Base-by-base conservation (phyloP, 2,329 filamentous ascomycete genomes). In the Endoconidiophora laricicola region DNA sequence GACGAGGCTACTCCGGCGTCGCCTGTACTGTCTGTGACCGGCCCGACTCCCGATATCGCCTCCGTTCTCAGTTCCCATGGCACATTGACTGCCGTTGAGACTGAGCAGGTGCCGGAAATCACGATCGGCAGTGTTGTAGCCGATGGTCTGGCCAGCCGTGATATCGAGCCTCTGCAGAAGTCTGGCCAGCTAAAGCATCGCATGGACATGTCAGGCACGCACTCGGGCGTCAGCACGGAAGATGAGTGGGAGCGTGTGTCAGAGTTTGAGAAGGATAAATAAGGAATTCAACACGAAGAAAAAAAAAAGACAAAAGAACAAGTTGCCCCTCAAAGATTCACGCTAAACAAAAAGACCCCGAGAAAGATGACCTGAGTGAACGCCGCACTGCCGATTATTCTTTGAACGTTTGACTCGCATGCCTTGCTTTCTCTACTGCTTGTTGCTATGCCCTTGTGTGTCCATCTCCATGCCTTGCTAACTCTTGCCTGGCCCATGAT, bases 211-310 rank as follows among this genome's bases (percentile, higher is more conserved):
- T 62, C 65, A 46, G 70, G 69, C 37, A 69, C 66, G 22, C 75
- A 71, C 62, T 78, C 74, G 43, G 71, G 73, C 48, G 71, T 65
- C 18, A 90, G 86, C 65, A 95, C 88, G 3, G 90, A 96, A 67
- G 90, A 90, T 60, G 90, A 96, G 66, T 96, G 90, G 90, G 90
- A 95, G 69, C 93, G 91, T 70, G 83, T 96, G 3, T 86, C 85
- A 20, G 83, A 83, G 63, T 76, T 71, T 52, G 77, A 79, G 69
- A 71, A 71, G 57, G 73, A 76, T 56, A 77, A 76, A 63, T 69
- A 70, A 37, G 38, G 36, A 47, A 14, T 20, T 23, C 20, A 33
- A 14, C 12, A n/a, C 33, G 26, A 42, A 26, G 22, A 3, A 48
- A 33, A 41, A 23, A 33, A 33, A 10, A 33, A 33, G 29, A 33